Conservation (phyloP, 352 stramenopile species). For the Thraustotheca clavata region DNA sequence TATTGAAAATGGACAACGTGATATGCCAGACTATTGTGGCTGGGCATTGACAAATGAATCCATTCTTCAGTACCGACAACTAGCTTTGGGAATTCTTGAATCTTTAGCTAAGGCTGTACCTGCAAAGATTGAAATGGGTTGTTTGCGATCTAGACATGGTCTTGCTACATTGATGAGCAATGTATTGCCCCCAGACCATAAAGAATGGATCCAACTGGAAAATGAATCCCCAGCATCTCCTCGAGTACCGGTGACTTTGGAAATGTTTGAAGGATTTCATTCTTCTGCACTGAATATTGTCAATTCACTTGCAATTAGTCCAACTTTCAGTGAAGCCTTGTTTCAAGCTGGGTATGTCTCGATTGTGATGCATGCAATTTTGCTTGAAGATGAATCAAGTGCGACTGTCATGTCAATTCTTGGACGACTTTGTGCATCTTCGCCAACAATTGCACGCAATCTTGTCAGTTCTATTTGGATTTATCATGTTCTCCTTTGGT, state of each 20-base stretch:
- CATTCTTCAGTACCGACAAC: not conserved
- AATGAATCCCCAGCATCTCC: too few relatives aligned
- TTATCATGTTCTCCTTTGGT: slow-evolving; percentile 16
- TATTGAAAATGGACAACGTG: slow-evolving; percentile 56
- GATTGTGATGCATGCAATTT: slow-evolving; percentile 2
- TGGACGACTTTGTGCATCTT: not conserved
- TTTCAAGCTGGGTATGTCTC: not conserved
- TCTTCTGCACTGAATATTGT: not conserved
- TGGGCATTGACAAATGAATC: not conserved
- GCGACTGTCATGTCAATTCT: not conserved
- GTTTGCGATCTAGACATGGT: not conserved
- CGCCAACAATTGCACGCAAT: not conserved
- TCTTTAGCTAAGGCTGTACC: not conserved
- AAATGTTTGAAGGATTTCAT: slow-evolving; percentile 8
- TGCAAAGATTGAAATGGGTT: not conserved
- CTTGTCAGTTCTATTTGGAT: slow-evolving; percentile 14
- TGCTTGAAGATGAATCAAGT: slow-evolving; percentile 11
- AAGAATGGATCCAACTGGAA: too few relatives aligned
- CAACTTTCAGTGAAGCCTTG: not conserved
- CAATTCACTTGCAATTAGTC: not conserved
- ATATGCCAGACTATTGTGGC: slow-evolving; percentile 1
- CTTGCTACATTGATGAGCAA: slow-evolving; percentile 4
- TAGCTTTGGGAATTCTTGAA: not conserved
- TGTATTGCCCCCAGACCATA: slow-evolving; percentile 6
- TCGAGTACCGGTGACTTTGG: not conserved